These are phyloP conservation scores for Galeopsis tetrahit DNA, from an alignment of 257 asterid genomes.

Conservation along the genomic window DNA sequence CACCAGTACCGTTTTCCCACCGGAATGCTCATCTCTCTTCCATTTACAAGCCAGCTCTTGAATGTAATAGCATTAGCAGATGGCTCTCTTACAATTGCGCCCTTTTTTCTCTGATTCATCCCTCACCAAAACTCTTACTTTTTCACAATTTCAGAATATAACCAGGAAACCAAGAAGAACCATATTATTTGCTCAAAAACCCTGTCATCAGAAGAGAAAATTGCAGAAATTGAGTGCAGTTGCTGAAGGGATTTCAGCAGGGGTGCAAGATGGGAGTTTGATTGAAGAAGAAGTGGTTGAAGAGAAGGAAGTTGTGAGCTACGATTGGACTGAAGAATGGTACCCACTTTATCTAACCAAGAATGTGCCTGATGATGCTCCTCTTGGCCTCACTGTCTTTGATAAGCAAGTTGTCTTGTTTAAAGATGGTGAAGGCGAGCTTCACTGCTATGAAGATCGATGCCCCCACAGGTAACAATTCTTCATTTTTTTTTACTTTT, in stretches of 20 bases:
- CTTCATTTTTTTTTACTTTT: not conserved
- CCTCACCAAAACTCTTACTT: conserved; percentile 19
- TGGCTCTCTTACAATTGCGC: conserved; percentile 41
- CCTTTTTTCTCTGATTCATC: conserved; percentile 23
- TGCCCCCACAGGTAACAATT: conserved; percentile 80
- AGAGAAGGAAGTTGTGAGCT: conserved; percentile 48
- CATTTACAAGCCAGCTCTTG: conserved; percentile 8
- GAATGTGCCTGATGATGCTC: conserved; percentile 89
- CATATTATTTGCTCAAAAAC: conserved; percentile 25
- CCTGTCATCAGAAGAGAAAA: conserved; percentile 22
- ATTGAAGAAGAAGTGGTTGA: conserved; percentile 51
- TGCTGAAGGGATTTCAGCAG: conserved; percentile 38
- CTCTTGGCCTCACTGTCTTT: conserved; percentile 86
- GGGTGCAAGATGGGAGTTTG: conserved; percentile 36
- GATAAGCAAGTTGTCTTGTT: conserved; percentile 85
- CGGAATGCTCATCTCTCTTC: conserved; percentile 20
- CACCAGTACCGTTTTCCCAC: not conserved
- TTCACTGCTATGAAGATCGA: conserved; percentile 77
- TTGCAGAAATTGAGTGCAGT: conserved; percentile 39
- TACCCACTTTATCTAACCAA: conserved; percentile 85
- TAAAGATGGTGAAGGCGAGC: conserved; percentile 72
- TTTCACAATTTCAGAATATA: conserved; percentile 31
- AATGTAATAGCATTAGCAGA: not conserved
- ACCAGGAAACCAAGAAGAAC: conserved; percentile 31
- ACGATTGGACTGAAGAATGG: conserved; percentile 95